Percentiles rank a stretch among this genome's conserved stretches.
phyloP scores from a whole-genome alignment of 176 grass and related monocot genomes.

The Otatea glauca region DNA sequence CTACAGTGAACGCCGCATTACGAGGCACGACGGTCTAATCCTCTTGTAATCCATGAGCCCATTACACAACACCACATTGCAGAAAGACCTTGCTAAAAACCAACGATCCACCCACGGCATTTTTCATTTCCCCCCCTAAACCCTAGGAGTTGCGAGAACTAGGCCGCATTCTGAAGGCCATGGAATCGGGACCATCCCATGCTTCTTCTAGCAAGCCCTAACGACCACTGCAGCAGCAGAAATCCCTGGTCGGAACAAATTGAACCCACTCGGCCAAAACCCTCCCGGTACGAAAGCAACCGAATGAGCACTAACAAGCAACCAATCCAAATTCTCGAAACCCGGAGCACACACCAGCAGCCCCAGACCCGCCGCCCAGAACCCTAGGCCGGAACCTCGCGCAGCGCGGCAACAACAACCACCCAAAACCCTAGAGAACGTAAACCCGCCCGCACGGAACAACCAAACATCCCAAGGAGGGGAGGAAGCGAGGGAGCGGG shows the following conservation, averaged over 20 bases:
- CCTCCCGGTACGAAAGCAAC: conserved; percentile 8
- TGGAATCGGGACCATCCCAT: background rate
- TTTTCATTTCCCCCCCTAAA: conserved; percentile 22
- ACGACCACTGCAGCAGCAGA: background rate
- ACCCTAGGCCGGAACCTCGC: conserved; percentile 5
- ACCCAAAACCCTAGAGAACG: conserved; percentile 42
- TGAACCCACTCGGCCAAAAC: conserved; percentile 18
- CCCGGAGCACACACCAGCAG: background rate
- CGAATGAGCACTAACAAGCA: background rate
- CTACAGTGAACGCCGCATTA: background rate
- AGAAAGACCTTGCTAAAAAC: background rate
- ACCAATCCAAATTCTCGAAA: background rate
- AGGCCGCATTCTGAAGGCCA: background rate
- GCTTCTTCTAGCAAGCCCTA: background rate
- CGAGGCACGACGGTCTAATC: background rate
- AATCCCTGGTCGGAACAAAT: background rate
- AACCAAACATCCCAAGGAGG: background rate
- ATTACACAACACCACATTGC: background rate
- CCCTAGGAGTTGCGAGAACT: conserved; percentile 34
- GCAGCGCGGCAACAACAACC: background rate
- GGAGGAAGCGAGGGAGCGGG: background rate
- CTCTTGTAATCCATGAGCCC: conserved; percentile 7
- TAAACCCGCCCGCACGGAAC: background rate
- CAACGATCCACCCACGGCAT: background rate
- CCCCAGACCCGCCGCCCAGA: background rate